Conservation (phyloP, 148 eudicot species). For the Persicaria tinctoria region DNA sequence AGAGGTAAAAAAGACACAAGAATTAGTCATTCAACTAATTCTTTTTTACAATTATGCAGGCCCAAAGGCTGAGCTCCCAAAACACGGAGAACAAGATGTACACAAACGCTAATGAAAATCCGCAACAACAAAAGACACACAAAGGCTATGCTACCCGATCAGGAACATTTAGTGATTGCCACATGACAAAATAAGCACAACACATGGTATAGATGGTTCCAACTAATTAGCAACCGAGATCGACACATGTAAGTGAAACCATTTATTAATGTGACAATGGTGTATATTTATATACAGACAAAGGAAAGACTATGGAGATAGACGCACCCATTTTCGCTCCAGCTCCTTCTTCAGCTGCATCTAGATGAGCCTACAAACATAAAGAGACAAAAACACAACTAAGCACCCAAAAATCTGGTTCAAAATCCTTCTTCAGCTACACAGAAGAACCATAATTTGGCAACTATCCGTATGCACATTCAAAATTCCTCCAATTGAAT, state of each 20-base stretch:
- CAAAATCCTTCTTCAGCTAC: neutral
- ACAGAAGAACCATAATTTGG: neutral
- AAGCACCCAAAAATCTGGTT: neutral
- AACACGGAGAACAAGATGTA: neutral
- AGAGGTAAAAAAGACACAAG: neutral
- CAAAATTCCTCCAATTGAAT: neutral
- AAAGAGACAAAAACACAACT: neutral
- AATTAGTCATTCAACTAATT: neutral
- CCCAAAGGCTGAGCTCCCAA: neutral
- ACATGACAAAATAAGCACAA: neutral
- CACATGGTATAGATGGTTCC: neutral
- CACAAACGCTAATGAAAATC: neutral
- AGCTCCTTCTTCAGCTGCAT: constrained; percentile 48
- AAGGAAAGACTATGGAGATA: constrained; percentile 7
- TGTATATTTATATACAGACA: neutral
- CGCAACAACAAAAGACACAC: neutral
- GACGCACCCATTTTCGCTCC: constrained; percentile 47
- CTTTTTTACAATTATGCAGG: neutral
- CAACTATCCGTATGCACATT: neutral
- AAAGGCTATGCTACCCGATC: neutral
- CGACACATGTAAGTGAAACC: neutral
- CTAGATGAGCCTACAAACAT: constrained; percentile 54
- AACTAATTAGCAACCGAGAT: neutral
- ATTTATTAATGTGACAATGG: neutral
- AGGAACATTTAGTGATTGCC: neutral